A percentile compares a stretch with the other conserved stretches of the same genome.
Conservation (phyloP, 805 yeast species). For the Zygoascus bituminiphila region DNA sequence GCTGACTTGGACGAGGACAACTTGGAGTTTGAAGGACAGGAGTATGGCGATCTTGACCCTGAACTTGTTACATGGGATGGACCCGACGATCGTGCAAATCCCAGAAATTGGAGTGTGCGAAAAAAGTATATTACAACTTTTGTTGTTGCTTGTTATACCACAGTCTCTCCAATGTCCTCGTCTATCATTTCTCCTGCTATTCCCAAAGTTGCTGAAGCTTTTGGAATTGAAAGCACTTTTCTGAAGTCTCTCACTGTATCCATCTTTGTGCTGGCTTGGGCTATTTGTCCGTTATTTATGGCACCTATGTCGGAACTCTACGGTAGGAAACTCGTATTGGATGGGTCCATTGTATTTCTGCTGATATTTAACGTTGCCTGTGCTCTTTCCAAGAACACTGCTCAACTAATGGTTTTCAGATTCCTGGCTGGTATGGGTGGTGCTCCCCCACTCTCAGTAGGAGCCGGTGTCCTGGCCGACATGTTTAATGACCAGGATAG, state of each 20-base stretch:
- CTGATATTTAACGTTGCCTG: slow-evolving; percentile 41
- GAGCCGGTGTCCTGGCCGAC: slow-evolving; percentile 63
- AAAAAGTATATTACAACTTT: slow-evolving; percentile 38
- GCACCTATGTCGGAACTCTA: slow-evolving; percentile 63
- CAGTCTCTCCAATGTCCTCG: slow-evolving; percentile 55
- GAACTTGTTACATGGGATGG: slow-evolving; percentile 65
- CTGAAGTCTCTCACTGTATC: slow-evolving; percentile 50
- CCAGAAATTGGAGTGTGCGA: slow-evolving; percentile 49
- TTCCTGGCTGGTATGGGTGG: slow-evolving; percentile 62
- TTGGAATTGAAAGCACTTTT: slow-evolving; percentile 35
- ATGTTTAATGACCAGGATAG: slow-evolving; percentile 44
- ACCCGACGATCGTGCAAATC: slow-evolving; percentile 49
- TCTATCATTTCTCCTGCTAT: slow-evolving; percentile 57
- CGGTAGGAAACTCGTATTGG: slow-evolving; percentile 53
- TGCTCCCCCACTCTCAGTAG: slow-evolving; percentile 58
- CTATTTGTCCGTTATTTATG: slow-evolving; percentile 54
- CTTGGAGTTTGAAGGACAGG: slow-evolving; percentile 38
- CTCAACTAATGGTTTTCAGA: slow-evolving; percentile 51
- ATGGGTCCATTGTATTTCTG: slow-evolving; percentile 42
- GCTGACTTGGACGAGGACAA: slow-evolving; percentile 22
- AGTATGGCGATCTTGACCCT: slow-evolving; percentile 49
- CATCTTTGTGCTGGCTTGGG: slow-evolving; percentile 63
- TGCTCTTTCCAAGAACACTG: slow-evolving; percentile 47
- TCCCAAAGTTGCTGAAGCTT: slow-evolving; percentile 37
- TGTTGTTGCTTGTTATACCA: slow-evolving; percentile 46